These are phyloP conservation scores for Rubus idaeus DNA, from an alignment of 306 rosid genomes.

Conservation along the genomic window DNA sequence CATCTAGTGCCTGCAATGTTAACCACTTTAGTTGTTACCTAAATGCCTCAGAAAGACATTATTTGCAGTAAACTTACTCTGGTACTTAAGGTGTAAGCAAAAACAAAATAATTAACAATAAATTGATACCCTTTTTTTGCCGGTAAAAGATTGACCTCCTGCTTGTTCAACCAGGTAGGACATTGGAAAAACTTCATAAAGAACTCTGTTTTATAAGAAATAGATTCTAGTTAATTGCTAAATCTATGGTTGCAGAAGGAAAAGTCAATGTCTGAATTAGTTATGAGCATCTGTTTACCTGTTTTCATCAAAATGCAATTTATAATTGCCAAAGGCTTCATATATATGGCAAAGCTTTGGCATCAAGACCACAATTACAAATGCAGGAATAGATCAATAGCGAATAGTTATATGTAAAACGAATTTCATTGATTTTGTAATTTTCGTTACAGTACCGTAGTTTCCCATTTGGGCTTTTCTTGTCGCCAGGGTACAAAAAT, in stretches of 20 bases:
- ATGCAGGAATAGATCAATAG: neutral
- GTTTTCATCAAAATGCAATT: neutral
- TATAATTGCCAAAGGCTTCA: neutral
- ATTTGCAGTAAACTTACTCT: neutral
- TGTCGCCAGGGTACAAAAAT: constrained; percentile 92
- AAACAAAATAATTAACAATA: neutral
- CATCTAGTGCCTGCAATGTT: constrained; percentile 68
- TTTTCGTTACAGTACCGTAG: constrained; percentile 53
- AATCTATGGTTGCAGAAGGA: neutral
- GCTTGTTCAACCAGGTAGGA: constrained; percentile 91
- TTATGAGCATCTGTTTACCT: neutral
- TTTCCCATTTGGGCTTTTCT: constrained; percentile 90
- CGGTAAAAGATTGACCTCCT: constrained; percentile 88
- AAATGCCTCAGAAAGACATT: neutral
- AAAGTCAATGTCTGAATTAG: neutral
- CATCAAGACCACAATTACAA: constrained; percentile 2
- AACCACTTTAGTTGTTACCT: too few species aligned
- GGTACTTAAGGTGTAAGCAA: neutral
- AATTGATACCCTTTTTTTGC: constrained; percentile 64
- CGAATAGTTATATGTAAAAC: neutral
- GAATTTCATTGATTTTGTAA: neutral
- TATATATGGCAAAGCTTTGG: neutral
- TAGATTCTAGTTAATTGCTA: neutral
- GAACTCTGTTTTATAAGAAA: constrained; percentile 29
- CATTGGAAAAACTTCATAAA: constrained; percentile 96